phyloP scores from a whole-genome alignment of 768 basidiomycete genomes.

The Lactarius vividus region DNA sequence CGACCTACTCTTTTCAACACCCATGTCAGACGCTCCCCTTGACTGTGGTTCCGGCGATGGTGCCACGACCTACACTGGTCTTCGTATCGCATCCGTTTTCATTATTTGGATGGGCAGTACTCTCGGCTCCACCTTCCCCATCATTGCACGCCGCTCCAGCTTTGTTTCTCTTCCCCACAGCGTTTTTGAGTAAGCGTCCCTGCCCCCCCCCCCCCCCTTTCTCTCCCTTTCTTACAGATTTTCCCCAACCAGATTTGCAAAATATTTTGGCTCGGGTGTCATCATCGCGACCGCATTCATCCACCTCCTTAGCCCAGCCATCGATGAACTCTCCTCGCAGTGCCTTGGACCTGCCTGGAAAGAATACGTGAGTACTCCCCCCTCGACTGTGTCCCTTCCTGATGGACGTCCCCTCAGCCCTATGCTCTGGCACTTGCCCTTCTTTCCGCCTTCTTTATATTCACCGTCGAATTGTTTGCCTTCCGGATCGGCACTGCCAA shows the following conservation, averaged over 20 bases:
- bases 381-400: not conserved
- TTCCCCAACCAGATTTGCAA: conserved; percentile 16
- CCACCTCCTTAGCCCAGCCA: conserved; percentile 55
- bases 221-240: not conserved
- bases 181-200: conserved; percentile 62
- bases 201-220: not conserved
- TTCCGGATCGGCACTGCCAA: conserved; percentile 83
- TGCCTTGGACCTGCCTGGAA: conserved; percentile 74
- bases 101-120: conserved; percentile 62
- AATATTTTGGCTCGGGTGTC: conserved; percentile 25
- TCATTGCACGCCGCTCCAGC: conserved; percentile 52
- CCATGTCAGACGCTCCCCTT: not conserved
- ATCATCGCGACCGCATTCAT: conserved; percentile 23
- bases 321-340: conserved; percentile 62
- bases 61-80: conserved; percentile 43
- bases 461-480: conserved; percentile 80
- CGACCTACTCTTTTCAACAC: not conserved
- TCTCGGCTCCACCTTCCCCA: conserved; percentile 67
- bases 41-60: conserved; percentile 54
- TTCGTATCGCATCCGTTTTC: conserved; percentile 74
- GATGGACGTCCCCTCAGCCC: conserved; percentile 46
- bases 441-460: conserved; percentile 77
- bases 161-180: conserved; percentile 55
- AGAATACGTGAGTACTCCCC: conserved; percentile 56
- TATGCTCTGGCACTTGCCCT: conserved; percentile 82